Percentiles rank a stretch among this genome's conserved stretches.
Evolutionary conservation across 352 stramenopile genomes (phyloP).

Genomic region (Paralagenidium karlingii): DNA sequence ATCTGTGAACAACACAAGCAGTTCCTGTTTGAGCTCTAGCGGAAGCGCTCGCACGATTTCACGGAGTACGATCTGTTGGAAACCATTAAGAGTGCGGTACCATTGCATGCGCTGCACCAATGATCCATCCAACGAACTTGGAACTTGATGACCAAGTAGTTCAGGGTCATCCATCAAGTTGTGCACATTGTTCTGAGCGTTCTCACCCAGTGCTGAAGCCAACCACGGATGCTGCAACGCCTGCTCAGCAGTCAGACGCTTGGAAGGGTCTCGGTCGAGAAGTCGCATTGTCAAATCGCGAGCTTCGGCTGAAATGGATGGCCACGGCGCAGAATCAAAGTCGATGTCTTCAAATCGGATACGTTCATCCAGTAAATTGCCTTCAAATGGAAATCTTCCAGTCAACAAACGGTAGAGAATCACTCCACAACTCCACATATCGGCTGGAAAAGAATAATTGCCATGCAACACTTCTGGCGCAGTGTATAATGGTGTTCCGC

Average conservation of each 20-base stretch:
- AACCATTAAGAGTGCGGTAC: constrained; percentile 53
- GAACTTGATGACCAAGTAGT: constrained; percentile 2
- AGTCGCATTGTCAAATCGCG: constrained; percentile 34
- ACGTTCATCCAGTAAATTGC: constrained; percentile 40
- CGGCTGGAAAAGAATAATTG: constrained; percentile 53
- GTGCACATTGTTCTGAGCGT: neutral
- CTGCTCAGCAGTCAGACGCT: constrained; percentile 37
- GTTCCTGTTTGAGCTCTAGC: constrained; percentile 34
- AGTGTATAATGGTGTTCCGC: constrained; percentile 61
- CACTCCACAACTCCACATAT: constrained; percentile 70
- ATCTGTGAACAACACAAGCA: constrained; percentile 57
- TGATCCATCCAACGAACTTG: constrained; percentile 32
- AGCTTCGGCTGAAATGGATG: constrained; percentile 33
- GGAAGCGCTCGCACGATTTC: constrained; percentile 39
- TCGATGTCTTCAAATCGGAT: constrained; percentile 51
- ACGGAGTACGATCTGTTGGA: constrained; percentile 51
- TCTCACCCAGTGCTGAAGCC: constrained; percentile 6
- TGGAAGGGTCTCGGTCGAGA: constrained; percentile 25
- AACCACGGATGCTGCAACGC: constrained; percentile 61
- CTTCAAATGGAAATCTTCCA: constrained; percentile 50
- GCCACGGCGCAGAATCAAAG: constrained; percentile 28
- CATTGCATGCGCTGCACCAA: constrained; percentile 63
- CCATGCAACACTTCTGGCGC: constrained; percentile 48
- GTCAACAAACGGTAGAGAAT: constrained; percentile 60
- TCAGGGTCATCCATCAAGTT: neutral